phyloP scores from a whole-genome alignment of 345 rosid species.

The Tarenaya hassleriana region DNA sequence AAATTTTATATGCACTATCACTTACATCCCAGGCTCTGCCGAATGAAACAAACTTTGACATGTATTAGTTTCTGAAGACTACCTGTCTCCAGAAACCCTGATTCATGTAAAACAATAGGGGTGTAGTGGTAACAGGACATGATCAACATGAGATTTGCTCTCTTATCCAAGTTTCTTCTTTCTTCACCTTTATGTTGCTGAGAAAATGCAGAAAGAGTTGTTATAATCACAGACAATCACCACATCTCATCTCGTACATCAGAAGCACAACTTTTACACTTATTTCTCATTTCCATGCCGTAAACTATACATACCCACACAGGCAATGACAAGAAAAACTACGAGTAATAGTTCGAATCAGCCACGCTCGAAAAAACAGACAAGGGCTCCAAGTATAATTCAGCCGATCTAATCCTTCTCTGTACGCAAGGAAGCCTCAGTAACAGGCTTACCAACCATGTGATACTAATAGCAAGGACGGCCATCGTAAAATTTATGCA shows the following conservation, averaged over 20 bases:
- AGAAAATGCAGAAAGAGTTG: constrained; percentile 37
- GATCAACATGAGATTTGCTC: constrained; percentile 34
- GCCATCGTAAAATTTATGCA: too few relatives aligned
- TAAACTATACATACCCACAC: neutral
- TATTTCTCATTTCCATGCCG: neutral
- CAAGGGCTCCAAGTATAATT: neutral
- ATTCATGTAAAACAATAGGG: neutral
- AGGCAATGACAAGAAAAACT: neutral
- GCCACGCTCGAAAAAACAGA: too few relatives aligned
- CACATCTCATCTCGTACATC: neutral
- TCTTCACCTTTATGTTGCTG: constrained; percentile 43
- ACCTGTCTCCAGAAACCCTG: neutral
- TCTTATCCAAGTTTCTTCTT: constrained; percentile 33
- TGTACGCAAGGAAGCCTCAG: too few relatives aligned
- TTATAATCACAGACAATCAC: constrained; percentile 16
- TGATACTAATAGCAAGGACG: too few relatives aligned
- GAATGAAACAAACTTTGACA: too few relatives aligned
- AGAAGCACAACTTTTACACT: neutral
- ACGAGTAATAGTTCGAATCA: neutral
- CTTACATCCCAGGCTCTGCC: neutral
- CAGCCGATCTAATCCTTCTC: too few relatives aligned
- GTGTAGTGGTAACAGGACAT: constrained; percentile 22
- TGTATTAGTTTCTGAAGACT: neutral
- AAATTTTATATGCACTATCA: neutral
- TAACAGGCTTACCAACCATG: too few relatives aligned